Evolutionary conservation across 1,284 basidiomycete species (phyloP), one percentile per base, ranked within the genome.

Genomic region (Thelephora terrestris): DNA sequence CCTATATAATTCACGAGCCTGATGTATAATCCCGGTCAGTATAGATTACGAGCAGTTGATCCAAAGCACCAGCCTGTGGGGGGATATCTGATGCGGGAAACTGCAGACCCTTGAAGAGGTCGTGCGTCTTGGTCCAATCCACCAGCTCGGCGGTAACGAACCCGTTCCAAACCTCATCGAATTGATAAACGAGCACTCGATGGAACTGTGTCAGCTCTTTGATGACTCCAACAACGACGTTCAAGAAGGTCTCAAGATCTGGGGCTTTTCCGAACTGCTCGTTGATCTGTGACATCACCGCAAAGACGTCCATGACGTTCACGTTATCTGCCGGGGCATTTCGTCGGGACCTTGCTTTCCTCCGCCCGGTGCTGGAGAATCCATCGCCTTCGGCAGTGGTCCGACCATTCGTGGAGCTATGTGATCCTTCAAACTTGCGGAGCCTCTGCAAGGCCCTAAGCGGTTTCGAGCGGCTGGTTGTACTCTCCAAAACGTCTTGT

Each of bases 171-270:
- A 62, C 53, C 55, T 85, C 81, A 61, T 86, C 83, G 58, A 86
- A 86, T 64, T 91, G 87, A 61, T 93, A 93, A n/a, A 91, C 73
- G 63, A 94, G 70, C n/a, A 91, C 86, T 7, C 90, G 76, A 61
- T 91, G 86, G 60, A 91, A 91, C 60, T 85, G 84, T 6, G 85
- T 85, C 50, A 93, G 61, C 58, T 93, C 88, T 62, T 89, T 86
- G 52, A 92, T 76, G 20, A 92, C 74, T 3, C 89, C 87, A 6
- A 87, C 87, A 0, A 80, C 77, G 45, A 91, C 75, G 58, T 90
- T 85, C 60, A 92, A 66, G 61, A 91, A 90, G 16, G 69, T 68
- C 7, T 85, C 78, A 46, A 93, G 63, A 55, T 90, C 83, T 0
- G 74, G 69, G 2, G 88, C 82, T 4, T 74, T 73, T 0, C 79